Evolutionary conservation across 176 grass and related monocot genomes (phyloP).

Genomic region (Bromus sterilis): DNA sequence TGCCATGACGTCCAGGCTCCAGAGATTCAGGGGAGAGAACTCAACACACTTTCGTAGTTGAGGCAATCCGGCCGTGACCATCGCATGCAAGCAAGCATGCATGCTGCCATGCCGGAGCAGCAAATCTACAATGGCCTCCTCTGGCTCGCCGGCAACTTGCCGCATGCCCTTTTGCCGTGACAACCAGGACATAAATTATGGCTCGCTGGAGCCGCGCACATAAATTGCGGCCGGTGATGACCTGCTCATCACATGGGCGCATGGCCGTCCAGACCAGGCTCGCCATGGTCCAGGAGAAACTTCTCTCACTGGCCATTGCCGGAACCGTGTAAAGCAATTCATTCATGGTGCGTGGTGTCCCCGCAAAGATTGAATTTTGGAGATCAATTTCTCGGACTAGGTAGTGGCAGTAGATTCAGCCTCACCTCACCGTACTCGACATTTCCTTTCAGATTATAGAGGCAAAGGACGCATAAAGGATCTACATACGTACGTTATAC

Average conservation of each 20-base stretch:
- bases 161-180: not conserved
- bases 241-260: conserved; percentile 14
- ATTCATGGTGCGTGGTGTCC: conserved; percentile 8
- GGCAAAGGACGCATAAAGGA: not conserved
- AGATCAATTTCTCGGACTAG: not conserved
- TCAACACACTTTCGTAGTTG: not conserved
- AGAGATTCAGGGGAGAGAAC: not conserved
- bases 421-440: not conserved
- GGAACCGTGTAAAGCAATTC: not conserved
- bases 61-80: not conserved
- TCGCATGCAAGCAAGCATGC: not conserved
- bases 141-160: not conserved
- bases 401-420: not conserved
- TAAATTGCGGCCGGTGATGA: not conserved
- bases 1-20: not conserved
- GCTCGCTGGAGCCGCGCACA: not conserved
- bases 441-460: not conserved
- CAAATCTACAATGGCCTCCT: not conserved
- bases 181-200: not conserved
- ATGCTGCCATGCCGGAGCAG: not conserved
- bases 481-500: too few species aligned
- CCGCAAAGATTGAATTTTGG: not conserved
- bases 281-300: not conserved
- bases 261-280: not conserved
- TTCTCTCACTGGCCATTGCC: not conserved